These are phyloP conservation scores for Melanomma pulvis-pyrius DNA, from an alignment of 495 filamentous ascomycete species.

Conservation along the genomic window DNA sequence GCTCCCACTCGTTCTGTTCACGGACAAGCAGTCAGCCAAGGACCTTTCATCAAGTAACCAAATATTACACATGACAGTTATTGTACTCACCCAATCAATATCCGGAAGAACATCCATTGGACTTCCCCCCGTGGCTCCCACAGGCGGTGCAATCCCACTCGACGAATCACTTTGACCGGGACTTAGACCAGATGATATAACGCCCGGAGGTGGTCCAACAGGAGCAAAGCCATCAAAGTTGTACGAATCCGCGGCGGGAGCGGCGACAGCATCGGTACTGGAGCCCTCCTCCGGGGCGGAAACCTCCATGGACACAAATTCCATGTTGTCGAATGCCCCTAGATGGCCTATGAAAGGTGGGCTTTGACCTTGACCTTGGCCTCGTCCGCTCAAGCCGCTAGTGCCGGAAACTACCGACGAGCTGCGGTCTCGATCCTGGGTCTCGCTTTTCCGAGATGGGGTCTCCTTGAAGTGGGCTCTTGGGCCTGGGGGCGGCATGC, in stretches of 20 bases:
- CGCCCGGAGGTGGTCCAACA: neutral
- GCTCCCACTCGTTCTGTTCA: slow-evolving; percentile 37
- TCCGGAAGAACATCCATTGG: slow-evolving; percentile 32
- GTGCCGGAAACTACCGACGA: neutral
- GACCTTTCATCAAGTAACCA: neutral
- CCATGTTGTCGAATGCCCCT: neutral
- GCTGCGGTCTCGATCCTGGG: neutral
- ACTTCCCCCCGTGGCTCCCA: slow-evolving; percentile 17
- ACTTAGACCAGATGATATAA: neutral
- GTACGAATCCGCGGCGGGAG: neutral
- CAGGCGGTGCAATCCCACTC: neutral
- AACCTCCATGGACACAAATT: neutral
- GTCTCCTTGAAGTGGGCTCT: neutral
- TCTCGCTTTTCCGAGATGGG: neutral
- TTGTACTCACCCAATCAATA: slow-evolving; percentile 40
- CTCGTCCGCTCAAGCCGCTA: neutral
- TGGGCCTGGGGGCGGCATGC: slow-evolving; percentile 29
- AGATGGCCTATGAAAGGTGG: neutral
- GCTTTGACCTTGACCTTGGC: neutral
- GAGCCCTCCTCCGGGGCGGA: neutral
- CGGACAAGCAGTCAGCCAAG: neutral
- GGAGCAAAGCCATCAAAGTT: slow-evolving; percentile 5
- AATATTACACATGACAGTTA: neutral
- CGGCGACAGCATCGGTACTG: neutral
- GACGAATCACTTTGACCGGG: neutral